These are phyloP conservation scores for Colletotrichum higginsianum DNA, from an alignment of 2,329 filamentous ascomycete genomes.

Conservation along the genomic window DNA sequence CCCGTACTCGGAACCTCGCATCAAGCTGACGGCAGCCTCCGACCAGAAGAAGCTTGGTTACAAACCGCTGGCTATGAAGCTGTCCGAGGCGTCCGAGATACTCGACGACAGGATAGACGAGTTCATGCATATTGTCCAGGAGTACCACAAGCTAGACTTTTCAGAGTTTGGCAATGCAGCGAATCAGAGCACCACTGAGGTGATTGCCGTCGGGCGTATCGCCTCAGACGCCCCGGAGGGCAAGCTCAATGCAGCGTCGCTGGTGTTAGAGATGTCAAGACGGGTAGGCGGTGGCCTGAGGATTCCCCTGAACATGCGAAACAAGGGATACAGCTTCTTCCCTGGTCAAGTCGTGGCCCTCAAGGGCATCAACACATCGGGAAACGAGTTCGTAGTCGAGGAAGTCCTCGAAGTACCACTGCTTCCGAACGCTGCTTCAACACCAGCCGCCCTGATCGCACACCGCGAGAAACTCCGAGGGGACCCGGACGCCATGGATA, in stretches of 20 bases:
- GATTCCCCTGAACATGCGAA: slow-evolving; percentile 83
- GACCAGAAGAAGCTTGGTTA: slow-evolving; percentile 93
- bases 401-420: slow-evolving; percentile 83
- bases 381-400: slow-evolving; percentile 84
- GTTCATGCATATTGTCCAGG: slow-evolving; percentile 81
- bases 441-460: slow-evolving; percentile 73
- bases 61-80: slow-evolving; percentile 94
- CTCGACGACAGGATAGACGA: slow-evolving; percentile 96
- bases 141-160: slow-evolving; percentile 82
- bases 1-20: slow-evolving; percentile 80
- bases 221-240: slow-evolving; percentile 90
- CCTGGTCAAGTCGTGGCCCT: slow-evolving; percentile 95
- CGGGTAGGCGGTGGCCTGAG: slow-evolving; percentile 86
- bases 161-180: slow-evolving; percentile 89
- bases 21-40: slow-evolving; percentile 88
- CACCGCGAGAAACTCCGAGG: slow-evolving; percentile 80
- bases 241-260: slow-evolving; percentile 85
- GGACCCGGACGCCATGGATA: slow-evolving; percentile 74
- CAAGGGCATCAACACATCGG: slow-evolving; percentile 88
- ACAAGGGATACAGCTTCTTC: slow-evolving; percentile 84
- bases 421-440: slow-evolving; percentile 81
- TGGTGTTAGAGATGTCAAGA: slow-evolving; percentile 91
- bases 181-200: slow-evolving; percentile 85
- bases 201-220: slow-evolving; percentile 92
- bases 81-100: slow-evolving; percentile 92